Conservation (phyloP, 2,329 filamentous ascomycete genomes). For the Talaromyces sp. region DNA sequence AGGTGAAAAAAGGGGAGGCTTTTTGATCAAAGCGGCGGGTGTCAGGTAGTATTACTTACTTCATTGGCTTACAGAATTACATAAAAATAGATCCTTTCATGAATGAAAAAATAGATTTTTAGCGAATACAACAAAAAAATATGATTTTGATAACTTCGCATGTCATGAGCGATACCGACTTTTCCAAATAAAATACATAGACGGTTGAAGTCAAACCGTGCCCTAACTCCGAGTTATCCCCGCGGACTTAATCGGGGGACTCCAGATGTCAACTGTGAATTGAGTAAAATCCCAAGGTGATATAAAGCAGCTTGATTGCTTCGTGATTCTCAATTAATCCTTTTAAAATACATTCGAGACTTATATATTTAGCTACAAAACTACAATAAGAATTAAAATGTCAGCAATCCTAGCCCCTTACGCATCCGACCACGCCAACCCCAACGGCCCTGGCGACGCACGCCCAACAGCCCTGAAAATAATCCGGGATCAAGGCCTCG, state of each 20-base stretch:
- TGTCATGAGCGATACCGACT: background rate
- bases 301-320: background rate
- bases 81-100: background rate
- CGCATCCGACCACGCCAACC: conserved; percentile 9
- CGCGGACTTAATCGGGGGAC: background rate
- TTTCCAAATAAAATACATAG: background rate
- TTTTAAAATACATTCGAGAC: background rate
- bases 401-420: conserved; percentile 11
- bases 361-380: background rate
- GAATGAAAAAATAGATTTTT: background rate
- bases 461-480: conserved; percentile 16
- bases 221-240: conserved; percentile 8
- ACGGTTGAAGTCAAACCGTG: background rate
- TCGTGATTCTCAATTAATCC: background rate
- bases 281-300: background rate
- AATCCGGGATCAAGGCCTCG: conserved; percentile 10
- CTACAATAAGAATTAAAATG: background rate
- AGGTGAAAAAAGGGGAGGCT: background rate
- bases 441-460: conserved; percentile 12
- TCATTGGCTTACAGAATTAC: background rate
- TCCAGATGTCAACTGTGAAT: background rate
- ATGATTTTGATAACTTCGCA: background rate
- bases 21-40: background rate
- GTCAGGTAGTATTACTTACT: background rate
- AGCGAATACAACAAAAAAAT: background rate